Percentiles rank a stretch among this genome's conserved stretches.
Conservation (phyloP, 1,284 basidiomycete genomes). For the Acaromyces ingoldii region DNA sequence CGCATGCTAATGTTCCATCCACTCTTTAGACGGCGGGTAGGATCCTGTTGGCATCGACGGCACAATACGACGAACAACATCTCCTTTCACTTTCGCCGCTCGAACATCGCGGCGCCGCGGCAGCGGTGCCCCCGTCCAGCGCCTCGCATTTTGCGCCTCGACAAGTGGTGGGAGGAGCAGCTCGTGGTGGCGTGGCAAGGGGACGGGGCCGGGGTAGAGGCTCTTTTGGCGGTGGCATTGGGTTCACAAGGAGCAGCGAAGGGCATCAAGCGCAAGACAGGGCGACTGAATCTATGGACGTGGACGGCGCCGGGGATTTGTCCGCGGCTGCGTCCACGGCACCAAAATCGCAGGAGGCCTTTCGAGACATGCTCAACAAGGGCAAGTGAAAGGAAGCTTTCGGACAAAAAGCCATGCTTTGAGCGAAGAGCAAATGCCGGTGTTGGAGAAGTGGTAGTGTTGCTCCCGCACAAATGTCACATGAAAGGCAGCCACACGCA, state of each 20-base stretch:
- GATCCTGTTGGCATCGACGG: constrained; percentile 15
- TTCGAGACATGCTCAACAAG: constrained; percentile 3
- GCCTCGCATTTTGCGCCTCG: constrained; percentile 1
- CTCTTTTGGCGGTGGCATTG: neutral
- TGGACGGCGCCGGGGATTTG: neutral
- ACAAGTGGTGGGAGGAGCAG: neutral
- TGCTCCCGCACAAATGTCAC: too few relatives aligned
- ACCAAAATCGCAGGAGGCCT: neutral
- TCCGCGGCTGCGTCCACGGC: neutral
- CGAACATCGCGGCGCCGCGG: neutral
- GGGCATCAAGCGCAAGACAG: too few relatives aligned
- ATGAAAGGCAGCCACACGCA: too few relatives aligned
- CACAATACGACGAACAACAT: constrained; percentile 2
- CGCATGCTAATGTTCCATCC: neutral
- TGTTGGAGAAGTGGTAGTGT: too few relatives aligned
- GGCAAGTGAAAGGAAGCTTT: too few relatives aligned
- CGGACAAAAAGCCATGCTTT: too few relatives aligned
- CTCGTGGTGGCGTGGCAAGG: neutral
- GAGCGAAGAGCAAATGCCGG: too few relatives aligned
- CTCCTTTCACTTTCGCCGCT: constrained; percentile 1
- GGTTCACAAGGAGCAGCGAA: neutral
- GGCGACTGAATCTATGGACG: too few relatives aligned
- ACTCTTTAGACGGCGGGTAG: constrained; percentile 20
- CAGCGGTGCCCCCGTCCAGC: neutral
- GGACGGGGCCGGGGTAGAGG: neutral